phyloP scores from a whole-genome alignment of 1,284 basidiomycete genomes.

The Cryptococcus sp. region DNA sequence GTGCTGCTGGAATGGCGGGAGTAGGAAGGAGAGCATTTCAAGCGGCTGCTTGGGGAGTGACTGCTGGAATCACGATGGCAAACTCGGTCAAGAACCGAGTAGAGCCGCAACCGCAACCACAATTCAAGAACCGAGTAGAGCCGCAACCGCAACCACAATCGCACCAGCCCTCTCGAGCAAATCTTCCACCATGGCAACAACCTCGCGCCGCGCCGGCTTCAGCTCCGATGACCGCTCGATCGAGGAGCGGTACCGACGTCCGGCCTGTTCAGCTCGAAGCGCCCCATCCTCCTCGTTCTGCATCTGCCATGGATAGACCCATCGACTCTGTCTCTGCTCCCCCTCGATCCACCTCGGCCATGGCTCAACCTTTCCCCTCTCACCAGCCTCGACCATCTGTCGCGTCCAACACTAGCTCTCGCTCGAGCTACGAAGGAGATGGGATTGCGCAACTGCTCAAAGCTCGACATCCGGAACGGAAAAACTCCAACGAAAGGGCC shows the following conservation, averaged over 20 bases:
- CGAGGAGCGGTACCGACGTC: slow-evolving; percentile 6
- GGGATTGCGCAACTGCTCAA: slow-evolving; percentile 15
- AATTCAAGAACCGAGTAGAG: neutral
- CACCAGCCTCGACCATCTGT: neutral
- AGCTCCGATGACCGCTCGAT: slow-evolving; percentile 16
- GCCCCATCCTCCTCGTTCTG: slow-evolving; percentile 4
- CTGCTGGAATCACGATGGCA: slow-evolving; percentile 35
- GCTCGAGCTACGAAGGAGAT: slow-evolving; percentile 7
- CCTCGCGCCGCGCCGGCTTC: slow-evolving; percentile 12
- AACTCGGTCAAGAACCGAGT: neutral
- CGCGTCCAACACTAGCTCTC: neutral
- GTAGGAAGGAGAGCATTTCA: slow-evolving; percentile 79
- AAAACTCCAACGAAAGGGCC: slow-evolving; percentile 9
- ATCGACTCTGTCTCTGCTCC: neutral
- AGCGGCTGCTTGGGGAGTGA: slow-evolving; percentile 57
- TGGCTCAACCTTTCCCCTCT: neutral
- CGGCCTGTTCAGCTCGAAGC: neutral
- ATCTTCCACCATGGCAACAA: slow-evolving; percentile 4
- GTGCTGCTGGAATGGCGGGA: slow-evolving; percentile 68
- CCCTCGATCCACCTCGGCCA: slow-evolving; percentile 3
- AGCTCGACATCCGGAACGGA: slow-evolving; percentile 10
- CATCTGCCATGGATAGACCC: slow-evolving; percentile 15
- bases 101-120: neutral
- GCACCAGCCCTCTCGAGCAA: slow-evolving; percentile 1
- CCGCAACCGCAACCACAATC: neutral